These are phyloP conservation scores for Arabidopsis hybrid DNA, from an alignment of 441 rosid species.

Conservation along the genomic window DNA sequence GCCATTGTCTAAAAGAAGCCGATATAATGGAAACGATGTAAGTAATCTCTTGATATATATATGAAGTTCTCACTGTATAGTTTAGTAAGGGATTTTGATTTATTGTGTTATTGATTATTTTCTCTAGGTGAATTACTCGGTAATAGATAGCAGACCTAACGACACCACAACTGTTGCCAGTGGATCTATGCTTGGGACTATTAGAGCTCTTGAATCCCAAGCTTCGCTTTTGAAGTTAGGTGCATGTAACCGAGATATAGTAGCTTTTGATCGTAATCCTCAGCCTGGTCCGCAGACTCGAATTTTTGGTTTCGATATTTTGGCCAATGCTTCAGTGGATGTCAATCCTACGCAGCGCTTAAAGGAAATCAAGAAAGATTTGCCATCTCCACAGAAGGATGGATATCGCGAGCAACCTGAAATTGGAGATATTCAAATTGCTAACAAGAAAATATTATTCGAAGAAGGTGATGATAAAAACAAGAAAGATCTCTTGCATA, in stretches of 20 bases:
- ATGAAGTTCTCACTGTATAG: constrained; percentile 37
- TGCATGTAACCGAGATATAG: constrained; percentile 27
- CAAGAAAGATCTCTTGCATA: constrained; percentile 36
- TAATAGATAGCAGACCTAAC: constrained; percentile 40
- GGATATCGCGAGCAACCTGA: constrained; percentile 29
- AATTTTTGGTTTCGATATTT: constrained; percentile 40
- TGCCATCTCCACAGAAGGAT: not conserved
- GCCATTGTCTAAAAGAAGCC: constrained; percentile 50
- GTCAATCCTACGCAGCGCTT: constrained; percentile 23
- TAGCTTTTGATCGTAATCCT: constrained; percentile 31
- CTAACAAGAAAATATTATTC: constrained; percentile 34
- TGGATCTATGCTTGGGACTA: constrained; percentile 38
- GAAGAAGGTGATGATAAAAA: constrained; percentile 30
- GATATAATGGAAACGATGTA: constrained; percentile 52
- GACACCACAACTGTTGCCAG: constrained; percentile 26
- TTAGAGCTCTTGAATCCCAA: constrained; percentile 43
- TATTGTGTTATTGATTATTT: not conserved
- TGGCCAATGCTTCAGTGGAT: constrained; percentile 26
- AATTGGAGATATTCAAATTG: constrained; percentile 30
- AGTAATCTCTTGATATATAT: constrained; percentile 36
- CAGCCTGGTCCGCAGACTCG: constrained; percentile 36
- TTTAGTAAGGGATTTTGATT: constrained; percentile 16
- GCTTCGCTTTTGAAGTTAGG: constrained; percentile 36
- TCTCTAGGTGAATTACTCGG: constrained; percentile 49
- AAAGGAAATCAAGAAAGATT: constrained; percentile 33